Conservation (phyloP, 176 grass and related monocot genomes). For the Tillandsia leiboldiana region DNA sequence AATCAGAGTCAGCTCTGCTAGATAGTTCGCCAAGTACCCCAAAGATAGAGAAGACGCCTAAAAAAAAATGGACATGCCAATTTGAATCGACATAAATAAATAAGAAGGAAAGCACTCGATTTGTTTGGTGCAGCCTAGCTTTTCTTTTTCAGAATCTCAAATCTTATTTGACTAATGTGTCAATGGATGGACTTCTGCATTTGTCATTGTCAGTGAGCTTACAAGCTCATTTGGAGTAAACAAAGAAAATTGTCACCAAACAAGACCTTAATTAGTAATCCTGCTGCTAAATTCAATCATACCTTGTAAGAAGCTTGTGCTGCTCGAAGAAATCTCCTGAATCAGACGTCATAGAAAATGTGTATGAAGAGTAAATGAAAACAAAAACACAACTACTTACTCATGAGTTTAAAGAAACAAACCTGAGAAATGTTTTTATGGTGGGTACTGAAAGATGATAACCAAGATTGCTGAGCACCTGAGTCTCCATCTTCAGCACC, state of each 20-base stretch:
- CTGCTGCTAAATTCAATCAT: constrained; percentile 1
- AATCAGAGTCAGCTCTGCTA: constrained; percentile 63
- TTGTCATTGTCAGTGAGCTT: neutral
- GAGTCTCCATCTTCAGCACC: constrained; percentile 77
- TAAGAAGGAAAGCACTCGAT: neutral
- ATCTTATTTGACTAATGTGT: too few species aligned
- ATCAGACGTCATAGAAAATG: neutral
- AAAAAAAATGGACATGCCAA: constrained; percentile 5
- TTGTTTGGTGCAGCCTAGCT: too few species aligned
- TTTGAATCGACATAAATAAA: neutral
- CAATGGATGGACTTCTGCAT: neutral
- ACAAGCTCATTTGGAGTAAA: neutral
- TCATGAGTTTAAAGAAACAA: neutral
- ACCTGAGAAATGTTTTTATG: constrained; percentile 81
- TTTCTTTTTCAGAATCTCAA: too few species aligned
- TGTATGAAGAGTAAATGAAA: neutral
- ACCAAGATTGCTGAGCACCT: constrained; percentile 45
- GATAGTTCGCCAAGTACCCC: constrained; percentile 64
- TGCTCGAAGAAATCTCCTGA: constrained; percentile 86
- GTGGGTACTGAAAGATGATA: constrained; percentile 81
- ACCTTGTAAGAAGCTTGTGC: constrained; percentile 58
- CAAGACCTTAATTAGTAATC: too few species aligned
- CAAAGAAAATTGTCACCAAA: too few species aligned
- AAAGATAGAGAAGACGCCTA: constrained; percentile 37
- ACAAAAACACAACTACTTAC: neutral